These are phyloP conservation scores for Diaporthe sp. DNA, from an alignment of 2,329 filamentous ascomycete species.

Conservation along the genomic window DNA sequence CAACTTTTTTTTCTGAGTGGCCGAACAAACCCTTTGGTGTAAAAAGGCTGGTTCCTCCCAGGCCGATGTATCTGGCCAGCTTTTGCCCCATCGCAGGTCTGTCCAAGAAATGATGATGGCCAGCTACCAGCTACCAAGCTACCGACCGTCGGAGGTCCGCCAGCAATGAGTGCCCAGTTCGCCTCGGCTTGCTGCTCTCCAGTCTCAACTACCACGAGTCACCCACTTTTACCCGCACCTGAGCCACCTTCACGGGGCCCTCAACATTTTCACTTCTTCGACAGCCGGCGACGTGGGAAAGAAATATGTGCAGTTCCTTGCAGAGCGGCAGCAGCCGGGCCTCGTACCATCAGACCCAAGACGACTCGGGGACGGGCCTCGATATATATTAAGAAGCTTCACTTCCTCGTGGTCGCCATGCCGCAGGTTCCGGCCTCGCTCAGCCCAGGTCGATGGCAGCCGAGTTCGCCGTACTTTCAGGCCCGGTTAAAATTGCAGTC, in stretches of 20 bases:
- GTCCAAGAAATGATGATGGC: background rate
- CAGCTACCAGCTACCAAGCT: background rate
- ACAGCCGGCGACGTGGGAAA: background rate
- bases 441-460: background rate
- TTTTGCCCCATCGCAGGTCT: background rate
- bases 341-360: background rate
- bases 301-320: too few species aligned
- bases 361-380: background rate
- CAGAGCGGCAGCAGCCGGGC: background rate
- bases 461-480: background rate
- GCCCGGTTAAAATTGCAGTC: constrained; percentile 20
- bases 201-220: background rate
- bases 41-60: background rate
- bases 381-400: background rate
- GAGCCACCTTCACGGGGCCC: background rate
- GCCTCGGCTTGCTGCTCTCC: constrained; percentile 5
- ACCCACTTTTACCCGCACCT: constrained; percentile 20
- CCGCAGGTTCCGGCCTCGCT: background rate
- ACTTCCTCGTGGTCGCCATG: background rate
- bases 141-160: background rate
- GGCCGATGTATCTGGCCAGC: background rate
- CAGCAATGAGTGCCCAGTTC: background rate
- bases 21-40: too few species aligned
- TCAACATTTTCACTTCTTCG: background rate
- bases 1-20: background rate